Base-by-base conservation (phyloP, 768 basidiomycete genomes). In the Dentipellis sp. region DNA sequence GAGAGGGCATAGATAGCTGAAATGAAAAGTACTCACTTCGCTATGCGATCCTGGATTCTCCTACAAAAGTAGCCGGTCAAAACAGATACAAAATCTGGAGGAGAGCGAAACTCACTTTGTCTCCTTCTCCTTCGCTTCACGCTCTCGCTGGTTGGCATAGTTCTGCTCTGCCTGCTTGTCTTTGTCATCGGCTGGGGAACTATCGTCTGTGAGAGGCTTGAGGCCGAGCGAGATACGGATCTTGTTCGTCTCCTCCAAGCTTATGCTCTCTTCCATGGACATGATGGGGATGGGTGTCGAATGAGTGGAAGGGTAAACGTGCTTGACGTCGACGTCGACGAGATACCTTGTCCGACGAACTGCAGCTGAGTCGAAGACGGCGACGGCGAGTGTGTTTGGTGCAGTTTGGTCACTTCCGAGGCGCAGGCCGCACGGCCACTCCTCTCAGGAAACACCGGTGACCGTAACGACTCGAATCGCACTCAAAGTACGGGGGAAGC, bases 221-320 rank as follows among this genome's bases (percentile, higher is more conserved):
- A 99, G 84, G 61, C 97, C 97, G 39, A 97, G 79, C 4, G 86
- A 88, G 57, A 95, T 82, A 73, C 97, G 91, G 69, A 97, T 90
- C 72, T 89, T 94, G 78, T 94, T 94, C 38, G 93, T 94, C 76
- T 94, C 92, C 66, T 94, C 92, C 66, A 95, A 80, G 66, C 88
- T 89, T 67, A 95, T 88, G 62, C 88, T 86, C 70, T 90, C 83
- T 75, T 91, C 87, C 86, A 89, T 84, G 16, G 84, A 38, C 37
- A 38, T 52, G 51, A n/a, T 52, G 2, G 35, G 2, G 16, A 12
- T 12, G 48, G n/a, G 2, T 19, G 23, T 16, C 3, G 47, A 55
- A n/a, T 10, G 29, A 38, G 22, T n/a, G 50, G 35, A 17, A 37
- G 38, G 10, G 46, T 45, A 14, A 9, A 45, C 14, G 42, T 2